phyloP scores from a whole-genome alignment of 495 filamentous ascomycete species.

The Daldinia loculata region DNA sequence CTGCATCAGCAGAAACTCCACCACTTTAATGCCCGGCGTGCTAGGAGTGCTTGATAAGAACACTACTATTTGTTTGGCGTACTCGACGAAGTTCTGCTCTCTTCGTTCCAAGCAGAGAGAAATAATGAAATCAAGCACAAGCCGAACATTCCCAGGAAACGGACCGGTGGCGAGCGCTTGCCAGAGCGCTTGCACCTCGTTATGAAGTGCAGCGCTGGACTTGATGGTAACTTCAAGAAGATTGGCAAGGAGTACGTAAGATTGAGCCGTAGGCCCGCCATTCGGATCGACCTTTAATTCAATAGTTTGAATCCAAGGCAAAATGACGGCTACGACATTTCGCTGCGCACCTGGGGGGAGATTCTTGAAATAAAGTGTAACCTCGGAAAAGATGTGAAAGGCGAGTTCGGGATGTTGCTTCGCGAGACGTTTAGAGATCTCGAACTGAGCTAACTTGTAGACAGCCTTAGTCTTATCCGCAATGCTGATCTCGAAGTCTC shows the following conservation, averaged over 20 bases:
- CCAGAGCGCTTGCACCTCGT: slow-evolving; percentile 97
- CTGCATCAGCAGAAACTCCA: slow-evolving; percentile 91
- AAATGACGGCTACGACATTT: slow-evolving; percentile 91
- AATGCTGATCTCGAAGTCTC: slow-evolving; percentile 98
- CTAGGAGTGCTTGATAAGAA: slow-evolving; percentile 92
- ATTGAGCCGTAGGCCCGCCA: slow-evolving; percentile 85
- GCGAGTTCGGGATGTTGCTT: slow-evolving; percentile 87
- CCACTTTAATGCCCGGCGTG: slow-evolving; percentile 78
- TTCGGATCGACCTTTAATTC: slow-evolving; percentile 95
- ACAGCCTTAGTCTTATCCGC: slow-evolving; percentile 98
- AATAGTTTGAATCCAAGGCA: slow-evolving; percentile 96
- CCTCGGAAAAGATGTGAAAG: slow-evolving; percentile 94
- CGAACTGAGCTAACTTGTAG: slow-evolving; percentile 96
- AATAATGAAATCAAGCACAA: slow-evolving; percentile 96
- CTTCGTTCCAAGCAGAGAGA: slow-evolving; percentile 87
- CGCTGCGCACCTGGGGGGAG: slow-evolving; percentile 81
- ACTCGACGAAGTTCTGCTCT: slow-evolving; percentile 97
- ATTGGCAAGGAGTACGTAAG: slow-evolving; percentile 95
- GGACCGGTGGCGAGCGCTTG: slow-evolving; percentile 94
- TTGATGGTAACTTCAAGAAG: slow-evolving; percentile 96
- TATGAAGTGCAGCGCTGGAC: slow-evolving; percentile 85
- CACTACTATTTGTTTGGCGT: slow-evolving; percentile 96
- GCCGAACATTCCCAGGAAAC: slow-evolving; percentile 91
- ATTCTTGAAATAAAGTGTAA: slow-evolving; percentile 87
- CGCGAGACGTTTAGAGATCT: slow-evolving; percentile 89